These are phyloP conservation scores for Xylaria sp. DNA, from an alignment of 2,329 filamentous ascomycete species.

Conservation along the genomic window DNA sequence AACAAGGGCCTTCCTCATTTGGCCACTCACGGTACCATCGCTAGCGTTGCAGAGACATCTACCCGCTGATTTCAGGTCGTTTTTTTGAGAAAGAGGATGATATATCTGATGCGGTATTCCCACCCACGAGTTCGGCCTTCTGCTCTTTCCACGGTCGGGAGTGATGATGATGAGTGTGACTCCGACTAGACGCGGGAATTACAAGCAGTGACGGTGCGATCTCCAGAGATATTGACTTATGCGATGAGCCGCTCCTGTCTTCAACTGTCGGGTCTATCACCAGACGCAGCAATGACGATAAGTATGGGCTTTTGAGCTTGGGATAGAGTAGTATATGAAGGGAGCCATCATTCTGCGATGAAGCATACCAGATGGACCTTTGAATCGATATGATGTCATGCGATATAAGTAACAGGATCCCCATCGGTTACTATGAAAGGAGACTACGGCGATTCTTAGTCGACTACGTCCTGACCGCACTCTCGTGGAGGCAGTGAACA, in stretches of 20 bases:
- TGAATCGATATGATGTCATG: background rate
- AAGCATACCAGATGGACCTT: background rate
- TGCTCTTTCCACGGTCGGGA: background rate
- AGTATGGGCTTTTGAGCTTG: background rate
- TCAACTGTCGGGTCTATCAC: background rate
- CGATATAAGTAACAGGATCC: background rate
- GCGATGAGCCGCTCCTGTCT: background rate
- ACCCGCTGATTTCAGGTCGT: background rate
- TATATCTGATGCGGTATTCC: background rate
- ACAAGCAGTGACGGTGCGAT: background rate
- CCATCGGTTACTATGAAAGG: background rate
- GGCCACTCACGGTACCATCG: background rate
- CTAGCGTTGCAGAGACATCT: background rate
- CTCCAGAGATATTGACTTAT: background rate
- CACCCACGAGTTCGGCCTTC: background rate
- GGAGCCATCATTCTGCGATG: background rate
- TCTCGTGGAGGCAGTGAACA: background rate
- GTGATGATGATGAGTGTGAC: background rate
- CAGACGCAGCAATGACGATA: background rate
- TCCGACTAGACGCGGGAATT: background rate
- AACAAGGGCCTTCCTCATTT: background rate
- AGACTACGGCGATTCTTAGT: background rate
- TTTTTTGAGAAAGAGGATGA: background rate
- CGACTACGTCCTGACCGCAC: background rate
- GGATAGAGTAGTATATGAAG: background rate